These are phyloP conservation scores for Crassisporium funariophilum DNA, from an alignment of 768 basidiomycete species.

Conservation along the genomic window DNA sequence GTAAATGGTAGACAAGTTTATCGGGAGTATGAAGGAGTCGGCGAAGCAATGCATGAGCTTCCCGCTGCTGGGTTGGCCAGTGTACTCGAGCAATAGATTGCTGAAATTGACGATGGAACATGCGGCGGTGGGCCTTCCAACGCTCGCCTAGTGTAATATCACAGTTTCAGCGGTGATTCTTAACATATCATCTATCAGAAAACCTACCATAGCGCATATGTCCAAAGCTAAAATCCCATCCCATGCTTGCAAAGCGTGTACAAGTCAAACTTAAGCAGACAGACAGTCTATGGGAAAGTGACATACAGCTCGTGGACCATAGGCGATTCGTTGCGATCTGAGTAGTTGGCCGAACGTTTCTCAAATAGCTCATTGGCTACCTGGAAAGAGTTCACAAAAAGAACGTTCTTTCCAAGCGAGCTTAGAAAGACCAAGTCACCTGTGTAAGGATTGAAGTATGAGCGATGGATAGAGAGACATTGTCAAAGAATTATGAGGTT, in stretches of 20 bases:
- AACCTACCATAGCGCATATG: conserved; percentile 49
- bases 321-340: conserved; percentile 47
- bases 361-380: conserved; percentile 57
- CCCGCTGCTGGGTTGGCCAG: conserved; percentile 47
- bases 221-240: conserved; percentile 54
- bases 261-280: background rate
- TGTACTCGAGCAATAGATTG: conserved; percentile 41
- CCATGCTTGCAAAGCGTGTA: conserved; percentile 24
- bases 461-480: background rate
- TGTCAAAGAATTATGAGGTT: background rate
- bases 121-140: conserved; percentile 54
- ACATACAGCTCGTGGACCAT: conserved; percentile 55
- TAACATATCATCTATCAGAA: background rate
- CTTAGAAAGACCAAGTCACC: conserved; percentile 58
- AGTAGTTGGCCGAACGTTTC: conserved; percentile 56
- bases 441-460: conserved; percentile 17
- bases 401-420: conserved; percentile 46
- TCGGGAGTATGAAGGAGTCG: conserved; percentile 44
- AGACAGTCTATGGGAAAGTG: background rate
- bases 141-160: conserved; percentile 41
- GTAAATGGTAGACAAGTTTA: conserved; percentile 48
- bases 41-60: conserved; percentile 47
- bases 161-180: background rate
- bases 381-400: conserved; percentile 43
- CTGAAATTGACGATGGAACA: conserved; percentile 55